Base-by-base conservation (phyloP, 2,329 filamentous ascomycete genomes). In the Penicillium sp. region DNA sequence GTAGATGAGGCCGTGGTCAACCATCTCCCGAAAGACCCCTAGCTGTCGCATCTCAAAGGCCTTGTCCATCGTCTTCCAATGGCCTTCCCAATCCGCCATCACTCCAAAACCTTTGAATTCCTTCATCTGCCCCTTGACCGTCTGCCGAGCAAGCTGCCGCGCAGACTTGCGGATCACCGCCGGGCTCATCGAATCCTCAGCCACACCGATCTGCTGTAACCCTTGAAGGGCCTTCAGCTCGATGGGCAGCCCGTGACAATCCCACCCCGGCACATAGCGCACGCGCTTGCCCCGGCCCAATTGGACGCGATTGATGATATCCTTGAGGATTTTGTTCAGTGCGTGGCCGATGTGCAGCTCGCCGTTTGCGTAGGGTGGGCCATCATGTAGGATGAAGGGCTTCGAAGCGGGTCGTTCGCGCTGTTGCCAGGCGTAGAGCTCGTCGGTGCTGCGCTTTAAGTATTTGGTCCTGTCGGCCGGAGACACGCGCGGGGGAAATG, bases 161-260 rank as follows among this genome's bases (percentile, higher is more conserved):
- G 84, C 84, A 14, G 76, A 76, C 48, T 74, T 70, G 4, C 84
- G 74, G 46, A 86, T 78, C 27, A 74, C 72, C 16, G 81, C 73
- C 1, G 76, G 69, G 16, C 68, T 65, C 40, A 69, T 67, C 9
- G 72, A 56, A 8, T 61, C 63, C 25, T 57, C 55, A 5, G 49
- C 42, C 3, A 48, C 46, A 6, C 55, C 67, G 31, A 64, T 65
- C 60, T 64, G 75, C 67, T 68, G 78, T 65, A 73, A 65, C n/a
- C 73, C 67, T 63, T 88, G 88, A 14, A 99, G 80, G 22, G 92
- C 94, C 74, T 97, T 99, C 63, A 97, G 81, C 78, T 99, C 94
- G 66, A 99, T 99, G 1, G 94, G 94, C 44, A 99, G 80, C 0
- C 94, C 94, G 76, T 99, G 94, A 61, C 94, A 99, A 69, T 99